Percentiles rank a stretch among this genome's conserved stretches.
Evolutionary conservation across 192 early-diverging fungal species (phyloP).

Genomic region (Bifiguratus adelaidae): DNA sequence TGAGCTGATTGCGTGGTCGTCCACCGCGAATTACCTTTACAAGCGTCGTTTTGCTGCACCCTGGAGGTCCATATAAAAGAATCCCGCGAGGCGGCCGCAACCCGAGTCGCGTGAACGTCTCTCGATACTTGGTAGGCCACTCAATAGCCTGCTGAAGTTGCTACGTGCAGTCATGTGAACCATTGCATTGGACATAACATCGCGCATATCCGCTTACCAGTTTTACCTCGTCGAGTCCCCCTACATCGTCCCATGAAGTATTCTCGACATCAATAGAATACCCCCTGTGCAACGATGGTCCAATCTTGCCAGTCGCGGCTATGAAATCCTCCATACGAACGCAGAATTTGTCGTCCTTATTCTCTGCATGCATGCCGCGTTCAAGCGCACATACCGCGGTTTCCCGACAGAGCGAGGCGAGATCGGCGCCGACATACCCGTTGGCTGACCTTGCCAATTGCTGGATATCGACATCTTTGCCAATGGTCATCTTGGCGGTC

Average conservation of each 20-base stretch:
- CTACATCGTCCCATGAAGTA: slow-evolving; percentile 75
- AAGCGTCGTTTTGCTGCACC: slow-evolving; percentile 95
- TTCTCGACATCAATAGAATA: slow-evolving; percentile 47
- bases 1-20: not conserved
- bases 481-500: slow-evolving; percentile 42
- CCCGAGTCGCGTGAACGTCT: slow-evolving; percentile 63
- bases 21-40: slow-evolving; percentile 41
- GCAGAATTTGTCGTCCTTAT: not conserved
- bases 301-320: slow-evolving; percentile 43
- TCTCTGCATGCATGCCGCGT: slow-evolving; percentile 1
- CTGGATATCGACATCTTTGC: slow-evolving; percentile 35
- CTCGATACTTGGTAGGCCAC: slow-evolving; percentile 73
- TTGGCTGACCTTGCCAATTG: slow-evolving; percentile 56
- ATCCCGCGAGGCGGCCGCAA: slow-evolving; percentile 77
- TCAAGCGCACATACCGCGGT: slow-evolving; percentile 49
- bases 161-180: not conserved
- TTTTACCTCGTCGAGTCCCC: slow-evolving; percentile 81
- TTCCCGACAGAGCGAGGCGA: slow-evolving; percentile 75
- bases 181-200: not conserved
- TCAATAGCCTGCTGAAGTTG: slow-evolving; percentile 75
- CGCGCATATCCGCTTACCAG: slow-evolving; percentile 16
- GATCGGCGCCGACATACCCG: slow-evolving; percentile 93
- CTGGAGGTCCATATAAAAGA: slow-evolving; percentile 94
- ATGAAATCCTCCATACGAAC: slow-evolving; percentile 52
- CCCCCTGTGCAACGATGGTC: slow-evolving; percentile 65